Evolutionary conservation across 164 flowering plant species (phyloP), one percentile per base, ranked within the genome.

Genomic region (Amborella trichopoda): DNA sequence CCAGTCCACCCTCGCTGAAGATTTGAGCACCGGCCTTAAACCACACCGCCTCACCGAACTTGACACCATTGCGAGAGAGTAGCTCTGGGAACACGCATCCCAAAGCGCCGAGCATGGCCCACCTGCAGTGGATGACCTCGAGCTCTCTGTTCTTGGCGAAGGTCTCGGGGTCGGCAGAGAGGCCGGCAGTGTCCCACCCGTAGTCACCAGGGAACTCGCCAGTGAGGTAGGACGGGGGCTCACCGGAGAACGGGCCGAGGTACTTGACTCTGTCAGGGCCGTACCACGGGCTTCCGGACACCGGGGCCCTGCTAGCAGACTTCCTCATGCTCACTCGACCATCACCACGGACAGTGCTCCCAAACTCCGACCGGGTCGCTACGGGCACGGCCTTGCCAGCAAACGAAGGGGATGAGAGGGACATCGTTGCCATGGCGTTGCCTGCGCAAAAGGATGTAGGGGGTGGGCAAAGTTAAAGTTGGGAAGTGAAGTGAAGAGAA

Each of bases 191-290:
- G 46, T 53, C 56, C 56, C 56, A 53, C 13, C 56, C 56, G 22
- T 53, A 53, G 38, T 54, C 58, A 37, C 58, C 58, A 12, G 58
- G 58, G 58, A 54, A 54, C 21, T 54, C 58, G 20, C 58, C 58
- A 2, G 58, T 54, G 18, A 54, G 58, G 41, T 54, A 54, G 33
- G 58, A 54, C 9, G 58, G 58, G 3, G 58, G 20, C 44, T 54
- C 58, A 16, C 58, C 50, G 13, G 58, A 54, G 37, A 54, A 34
- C 27, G 58, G 58, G 27, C 58, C 58, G 28, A 54, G 37, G 50
- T 46, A 54, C 58, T 45, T 45, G 23, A 43, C 56, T 14, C 56
- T 22, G 56, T 53, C 56, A 3, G 49, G 56, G 23, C 56, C 56
- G 30, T 53, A 53, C 56, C 56, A 53, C 12, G 49, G 49, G 56